These are phyloP conservation scores for Chloris gayana DNA, from an alignment of 176 grass and related monocot species.

Conservation along the genomic window DNA sequence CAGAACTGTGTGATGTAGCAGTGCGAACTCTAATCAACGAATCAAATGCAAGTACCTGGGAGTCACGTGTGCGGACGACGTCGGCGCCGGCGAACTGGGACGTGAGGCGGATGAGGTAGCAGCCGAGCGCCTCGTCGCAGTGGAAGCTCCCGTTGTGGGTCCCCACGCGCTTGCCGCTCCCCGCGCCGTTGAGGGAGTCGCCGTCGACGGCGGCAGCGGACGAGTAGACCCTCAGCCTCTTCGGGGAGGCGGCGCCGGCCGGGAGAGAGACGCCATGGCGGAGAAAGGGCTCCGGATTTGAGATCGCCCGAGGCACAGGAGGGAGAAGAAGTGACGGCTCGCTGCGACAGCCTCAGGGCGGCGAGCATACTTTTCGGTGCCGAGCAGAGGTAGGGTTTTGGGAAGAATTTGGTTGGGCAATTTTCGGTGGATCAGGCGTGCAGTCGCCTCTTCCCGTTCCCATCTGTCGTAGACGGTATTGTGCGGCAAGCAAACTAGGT, in stretches of 20 bases:
- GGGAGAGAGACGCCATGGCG: slow-evolving; percentile 57
- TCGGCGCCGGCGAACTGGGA: slow-evolving; percentile 76
- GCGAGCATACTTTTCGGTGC: slow-evolving; percentile 34
- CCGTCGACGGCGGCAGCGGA: slow-evolving; percentile 24
- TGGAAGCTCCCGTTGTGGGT: slow-evolving; percentile 99
- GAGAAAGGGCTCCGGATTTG: slow-evolving; percentile 43
- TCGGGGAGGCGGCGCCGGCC: slow-evolving; percentile 44
- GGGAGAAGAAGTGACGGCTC: slow-evolving; percentile 55
- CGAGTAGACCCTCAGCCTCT: slow-evolving; percentile 56
- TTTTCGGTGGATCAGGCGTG: background rate
- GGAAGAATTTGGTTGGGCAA: background rate
- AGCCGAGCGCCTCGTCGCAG: slow-evolving; percentile 98
- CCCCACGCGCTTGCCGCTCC: slow-evolving; percentile 68
- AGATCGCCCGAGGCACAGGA: slow-evolving; percentile 35
- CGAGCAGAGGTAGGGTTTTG: slow-evolving; percentile 41
- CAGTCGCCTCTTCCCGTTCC: too few relatives aligned
- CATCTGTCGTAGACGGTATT: too few relatives aligned
- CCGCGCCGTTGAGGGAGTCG: slow-evolving; percentile 42
- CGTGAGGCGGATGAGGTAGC: slow-evolving; percentile 97
- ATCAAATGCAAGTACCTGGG: slow-evolving; percentile 48
- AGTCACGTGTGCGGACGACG: slow-evolving; percentile 77
- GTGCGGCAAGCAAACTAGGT: too few relatives aligned
- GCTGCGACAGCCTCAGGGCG: slow-evolving; percentile 57
- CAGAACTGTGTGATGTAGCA: background rate
- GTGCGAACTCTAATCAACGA: background rate